phyloP scores from a whole-genome alignment of 805 yeast genomes.

The Yarrowia divulgata region DNA sequence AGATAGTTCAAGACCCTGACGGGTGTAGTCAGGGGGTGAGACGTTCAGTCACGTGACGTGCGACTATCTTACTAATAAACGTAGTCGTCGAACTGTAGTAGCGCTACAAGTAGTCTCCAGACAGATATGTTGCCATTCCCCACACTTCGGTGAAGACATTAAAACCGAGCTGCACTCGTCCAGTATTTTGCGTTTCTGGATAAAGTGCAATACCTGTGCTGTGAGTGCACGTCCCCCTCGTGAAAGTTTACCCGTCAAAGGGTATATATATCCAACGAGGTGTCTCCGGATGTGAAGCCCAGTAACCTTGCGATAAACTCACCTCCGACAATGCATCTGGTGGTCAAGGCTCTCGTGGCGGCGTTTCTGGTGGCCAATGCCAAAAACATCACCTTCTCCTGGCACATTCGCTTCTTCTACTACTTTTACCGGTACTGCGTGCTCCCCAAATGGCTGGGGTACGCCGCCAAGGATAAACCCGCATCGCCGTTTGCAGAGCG shows the following conservation, averaged over 20 bases:
- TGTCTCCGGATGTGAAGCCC: too few species aligned
- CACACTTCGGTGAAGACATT: too few species aligned
- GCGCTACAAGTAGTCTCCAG: too few species aligned
- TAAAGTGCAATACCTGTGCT: too few species aligned
- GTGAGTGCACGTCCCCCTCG: background rate
- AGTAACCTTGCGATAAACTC: background rate
- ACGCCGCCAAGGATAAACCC: constrained; percentile 39
- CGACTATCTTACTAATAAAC: too few species aligned
- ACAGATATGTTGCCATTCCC: too few species aligned
- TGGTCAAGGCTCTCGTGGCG: constrained; percentile 40
- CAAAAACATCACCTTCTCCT: constrained; percentile 74
- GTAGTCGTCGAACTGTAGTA: too few species aligned
- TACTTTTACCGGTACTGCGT: constrained; percentile 55
- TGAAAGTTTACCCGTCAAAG: background rate
- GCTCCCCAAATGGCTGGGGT: constrained; percentile 45
- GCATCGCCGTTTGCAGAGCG: constrained; percentile 54
- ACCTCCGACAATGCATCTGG: constrained; percentile 6
- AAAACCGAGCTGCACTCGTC: too few species aligned
- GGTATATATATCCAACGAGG: background rate
- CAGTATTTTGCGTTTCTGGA: too few species aligned
- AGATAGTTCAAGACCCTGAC: too few species aligned
- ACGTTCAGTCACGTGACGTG: too few species aligned
- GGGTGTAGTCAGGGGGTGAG: too few species aligned
- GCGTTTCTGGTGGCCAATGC: constrained; percentile 54
- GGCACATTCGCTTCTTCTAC: constrained; percentile 66